Percentiles rank a stretch among this genome's conserved stretches.
Evolutionary conservation across 106 monocot genomes (phyloP).

Genomic region (Acorus calamus): DNA sequence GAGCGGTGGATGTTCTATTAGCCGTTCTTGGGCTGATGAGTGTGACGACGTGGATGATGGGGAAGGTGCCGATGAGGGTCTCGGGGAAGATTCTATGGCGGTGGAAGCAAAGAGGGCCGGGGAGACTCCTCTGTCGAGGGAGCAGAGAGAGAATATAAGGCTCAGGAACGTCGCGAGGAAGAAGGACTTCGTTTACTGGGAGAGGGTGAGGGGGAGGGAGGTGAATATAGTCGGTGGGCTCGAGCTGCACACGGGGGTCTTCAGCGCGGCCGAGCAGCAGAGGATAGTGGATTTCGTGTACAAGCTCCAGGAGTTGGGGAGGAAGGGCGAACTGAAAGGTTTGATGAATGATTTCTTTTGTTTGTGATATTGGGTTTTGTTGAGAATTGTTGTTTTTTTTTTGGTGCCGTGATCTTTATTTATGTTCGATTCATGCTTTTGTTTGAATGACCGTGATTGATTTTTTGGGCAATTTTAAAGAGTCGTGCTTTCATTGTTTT

Average conservation of each 20-base stretch:
- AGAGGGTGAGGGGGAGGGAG: constrained; percentile 55
- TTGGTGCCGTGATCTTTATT: no score
- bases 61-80: not conserved
- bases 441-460: no score
- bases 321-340: constrained; percentile 62
- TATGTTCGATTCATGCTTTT: no score
- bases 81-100: not conserved
- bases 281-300: constrained; percentile 70
- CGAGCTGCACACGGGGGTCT: constrained; percentile 81
- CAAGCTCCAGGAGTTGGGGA: constrained; percentile 57
- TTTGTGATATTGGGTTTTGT: not conserved
- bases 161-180: constrained; percentile 49
- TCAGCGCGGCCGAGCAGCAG: constrained; percentile 75
- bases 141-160: constrained; percentile 49
- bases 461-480: no score
- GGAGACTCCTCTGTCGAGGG: constrained; percentile 31
- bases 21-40: no score
- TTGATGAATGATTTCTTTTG: not conserved
- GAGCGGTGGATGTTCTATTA: no score
- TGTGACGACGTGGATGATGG: no score
- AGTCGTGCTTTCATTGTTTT: no score
- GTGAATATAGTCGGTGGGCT: constrained; percentile 61
- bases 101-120: constrained; percentile 23
- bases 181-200: constrained; percentile 67
- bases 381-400: no score